Base-by-base conservation (phyloP, 768 basidiomycete species). In the Peribolospora baueri region DNA sequence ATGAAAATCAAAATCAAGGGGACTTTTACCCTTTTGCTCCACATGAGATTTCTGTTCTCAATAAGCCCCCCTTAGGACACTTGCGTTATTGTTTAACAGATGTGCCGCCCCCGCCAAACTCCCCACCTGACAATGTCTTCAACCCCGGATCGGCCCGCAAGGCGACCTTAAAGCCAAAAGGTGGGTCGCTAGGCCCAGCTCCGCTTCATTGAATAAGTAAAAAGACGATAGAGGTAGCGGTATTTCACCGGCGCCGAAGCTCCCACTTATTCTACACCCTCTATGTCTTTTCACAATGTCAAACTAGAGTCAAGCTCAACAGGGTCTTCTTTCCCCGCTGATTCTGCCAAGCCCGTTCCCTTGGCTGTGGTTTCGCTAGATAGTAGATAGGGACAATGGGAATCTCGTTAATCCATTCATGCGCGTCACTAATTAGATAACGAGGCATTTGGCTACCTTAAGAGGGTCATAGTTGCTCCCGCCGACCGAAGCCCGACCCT, bases 251-350 rank as follows among this genome's bases (percentile, higher is more conserved):
- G 74, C 73, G 74, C 76, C 75, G 73, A 72, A 77, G 75, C 78
- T 78, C 78, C 78, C 78, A 78, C 78, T 76, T 78, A 79, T 79
- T 68, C 77, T 79, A 78, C 78, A 76, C 77, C 77, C 76, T 73
- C 74, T 76, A 78, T 77, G 77, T 78, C 78, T 78, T 76, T 77
- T 78, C 75, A 79, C 78, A 78, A 76, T 79, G 78, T 76, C 78
- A 80, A 76, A 79, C 78, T 79, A 79, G 78, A 79, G 78, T 79
- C 78, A 79, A 78, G 77, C 78, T 78, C 77, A 78, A 78, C 78
- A 79, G 77, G 77, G 76, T 79, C 78, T 78, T 78, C 77, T 78
- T 79, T 78, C 75, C 77, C 77, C 73, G 62, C 62, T 62, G 59
- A 59, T 59, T 59, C 55, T 58, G 60, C 58, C 58, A 61, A 61